phyloP scores from a whole-genome alignment of 176 grass and related monocot genomes.

The Carex kokanica region DNA sequence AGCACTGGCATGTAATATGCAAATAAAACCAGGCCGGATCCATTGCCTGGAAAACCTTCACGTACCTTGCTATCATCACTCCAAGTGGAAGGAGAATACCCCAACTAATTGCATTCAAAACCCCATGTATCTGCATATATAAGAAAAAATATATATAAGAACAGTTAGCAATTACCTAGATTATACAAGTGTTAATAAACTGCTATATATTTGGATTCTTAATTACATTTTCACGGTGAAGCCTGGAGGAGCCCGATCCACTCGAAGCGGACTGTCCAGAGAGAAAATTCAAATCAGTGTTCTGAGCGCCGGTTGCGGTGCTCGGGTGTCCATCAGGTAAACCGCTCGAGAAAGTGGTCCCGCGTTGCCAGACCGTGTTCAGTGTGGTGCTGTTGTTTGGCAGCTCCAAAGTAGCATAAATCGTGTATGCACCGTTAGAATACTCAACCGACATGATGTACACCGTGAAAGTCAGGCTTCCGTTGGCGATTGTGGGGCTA shows the following conservation, averaged over 20 bases:
- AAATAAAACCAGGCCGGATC: slow-evolving; percentile 92
- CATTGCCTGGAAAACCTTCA: slow-evolving; percentile 64
- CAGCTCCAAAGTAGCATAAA: slow-evolving; percentile 55
- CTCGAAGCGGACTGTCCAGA: slow-evolving; percentile 30
- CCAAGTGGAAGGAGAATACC: slow-evolving; percentile 72
- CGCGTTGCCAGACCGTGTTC: slow-evolving; percentile 77
- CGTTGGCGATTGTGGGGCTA: neutral
- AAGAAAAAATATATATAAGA: neutral
- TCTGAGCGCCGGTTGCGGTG: neutral
- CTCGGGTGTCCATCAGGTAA: neutral
- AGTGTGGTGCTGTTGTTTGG: slow-evolving; percentile 37
- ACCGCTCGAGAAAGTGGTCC: neutral
- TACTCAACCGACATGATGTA: slow-evolving; percentile 38
- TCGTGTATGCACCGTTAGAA: slow-evolving; percentile 49
- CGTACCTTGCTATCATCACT: slow-evolving; percentile 78
- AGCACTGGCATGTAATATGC: slow-evolving; percentile 79
- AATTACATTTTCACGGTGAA: slow-evolving; percentile 63
- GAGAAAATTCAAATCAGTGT: slow-evolving; percentile 38
- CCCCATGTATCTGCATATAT: slow-evolving; percentile 65
- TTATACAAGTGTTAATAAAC: neutral
- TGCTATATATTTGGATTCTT: slow-evolving; percentile 22
- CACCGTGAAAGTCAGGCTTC: slow-evolving; percentile 31
- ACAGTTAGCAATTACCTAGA: neutral
- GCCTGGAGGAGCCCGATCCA: slow-evolving; percentile 37
- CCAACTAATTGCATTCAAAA: slow-evolving; percentile 74